Percentiles rank a stretch among this genome's conserved stretches.
Conservation (phyloP, 352 stramenopile species). For the Globisporangium iwayamae region DNA sequence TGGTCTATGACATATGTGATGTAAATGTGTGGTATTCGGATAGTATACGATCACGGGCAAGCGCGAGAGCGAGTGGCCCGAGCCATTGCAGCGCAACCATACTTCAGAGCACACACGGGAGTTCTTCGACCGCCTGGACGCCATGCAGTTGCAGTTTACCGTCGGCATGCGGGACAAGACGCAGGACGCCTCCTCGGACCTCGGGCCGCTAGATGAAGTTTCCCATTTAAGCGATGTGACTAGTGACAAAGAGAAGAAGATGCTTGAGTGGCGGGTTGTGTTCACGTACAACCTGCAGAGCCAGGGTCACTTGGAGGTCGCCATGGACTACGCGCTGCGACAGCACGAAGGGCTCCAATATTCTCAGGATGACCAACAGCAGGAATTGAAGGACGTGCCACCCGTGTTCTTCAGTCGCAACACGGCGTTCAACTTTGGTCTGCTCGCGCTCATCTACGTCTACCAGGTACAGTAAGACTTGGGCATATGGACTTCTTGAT, state of each 20-base stretch:
- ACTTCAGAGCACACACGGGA: slow-evolving; percentile 30
- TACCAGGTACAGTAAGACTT: slow-evolving; percentile 38
- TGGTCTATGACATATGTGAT: not conserved
- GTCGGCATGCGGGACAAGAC: slow-evolving; percentile 42
- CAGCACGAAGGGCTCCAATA: slow-evolving; percentile 7
- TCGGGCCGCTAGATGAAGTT: not conserved
- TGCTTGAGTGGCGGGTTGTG: slow-evolving; percentile 56
- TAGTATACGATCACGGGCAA: slow-evolving; percentile 43
- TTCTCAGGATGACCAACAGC: slow-evolving; percentile 6
- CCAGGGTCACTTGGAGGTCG: slow-evolving; percentile 67
- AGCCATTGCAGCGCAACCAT: slow-evolving; percentile 30
- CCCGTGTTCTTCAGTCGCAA: slow-evolving; percentile 43
- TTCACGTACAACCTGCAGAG: slow-evolving; percentile 70
- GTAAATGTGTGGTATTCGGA: not conserved
- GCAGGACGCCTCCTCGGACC: slow-evolving; percentile 2
- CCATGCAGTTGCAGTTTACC: slow-evolving; percentile 55
- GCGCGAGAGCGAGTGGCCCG: slow-evolving; percentile 48
- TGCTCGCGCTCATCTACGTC: slow-evolving; percentile 33
- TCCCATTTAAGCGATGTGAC: not conserved
- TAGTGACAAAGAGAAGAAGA: slow-evolving; percentile 11
- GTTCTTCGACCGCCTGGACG: slow-evolving; percentile 69
- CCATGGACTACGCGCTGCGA: slow-evolving; percentile 46
- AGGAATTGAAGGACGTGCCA: slow-evolving; percentile 27
- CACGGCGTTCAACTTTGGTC: slow-evolving; percentile 39
- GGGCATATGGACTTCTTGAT: not conserved